phyloP scores from a whole-genome alignment of 2,329 filamentous ascomycete genomes.

The Hypoxylon sp. region DNA sequence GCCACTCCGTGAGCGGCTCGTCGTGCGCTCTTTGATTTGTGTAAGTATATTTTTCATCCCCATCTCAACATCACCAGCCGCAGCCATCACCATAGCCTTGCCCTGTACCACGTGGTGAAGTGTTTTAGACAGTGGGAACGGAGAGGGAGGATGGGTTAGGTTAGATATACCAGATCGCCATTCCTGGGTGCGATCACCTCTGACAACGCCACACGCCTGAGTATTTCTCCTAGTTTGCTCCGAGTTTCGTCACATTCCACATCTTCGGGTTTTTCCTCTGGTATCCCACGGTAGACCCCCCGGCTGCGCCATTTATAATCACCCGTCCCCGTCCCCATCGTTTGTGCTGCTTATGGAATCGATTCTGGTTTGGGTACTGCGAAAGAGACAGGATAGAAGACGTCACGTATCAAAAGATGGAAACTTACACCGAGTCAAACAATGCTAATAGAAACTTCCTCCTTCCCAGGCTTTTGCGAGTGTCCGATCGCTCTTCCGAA shows the following conservation, averaged over 20 bases:
- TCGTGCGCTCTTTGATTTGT: slow-evolving; percentile 12
- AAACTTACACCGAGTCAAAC: slow-evolving; percentile 41
- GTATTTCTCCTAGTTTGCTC: slow-evolving; percentile 41
- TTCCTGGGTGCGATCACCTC: slow-evolving; percentile 48
- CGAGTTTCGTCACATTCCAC: slow-evolving; percentile 41
- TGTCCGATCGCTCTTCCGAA: slow-evolving; percentile 43
- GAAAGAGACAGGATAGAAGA: slow-evolving; percentile 11
- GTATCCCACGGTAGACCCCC: background rate
- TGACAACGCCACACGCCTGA: slow-evolving; percentile 47
- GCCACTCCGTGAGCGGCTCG: slow-evolving; percentile 18
- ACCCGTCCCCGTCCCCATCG: slow-evolving; percentile 21
- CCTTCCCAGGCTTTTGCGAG: slow-evolving; percentile 47
- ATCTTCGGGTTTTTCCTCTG: slow-evolving; percentile 5
- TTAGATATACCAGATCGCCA: slow-evolving; percentile 39
- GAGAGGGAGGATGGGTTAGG: slow-evolving; percentile 29
- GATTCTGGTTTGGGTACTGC: slow-evolving; percentile 26
- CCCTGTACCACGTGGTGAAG: slow-evolving; percentile 41
- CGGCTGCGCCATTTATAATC: slow-evolving; percentile 42
- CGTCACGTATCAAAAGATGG: slow-evolving; percentile 43
- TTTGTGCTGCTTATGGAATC: slow-evolving; percentile 19
- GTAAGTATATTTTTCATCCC: slow-evolving; percentile 28
- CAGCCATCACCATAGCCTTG: slow-evolving; percentile 10
- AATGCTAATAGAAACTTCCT: slow-evolving; percentile 50
- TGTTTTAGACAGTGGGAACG: slow-evolving; percentile 20
- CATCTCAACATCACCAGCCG: slow-evolving; percentile 15